Evolutionary conservation across 257 asterid species (phyloP).

Genomic region (Solanum arcanum): DNA sequence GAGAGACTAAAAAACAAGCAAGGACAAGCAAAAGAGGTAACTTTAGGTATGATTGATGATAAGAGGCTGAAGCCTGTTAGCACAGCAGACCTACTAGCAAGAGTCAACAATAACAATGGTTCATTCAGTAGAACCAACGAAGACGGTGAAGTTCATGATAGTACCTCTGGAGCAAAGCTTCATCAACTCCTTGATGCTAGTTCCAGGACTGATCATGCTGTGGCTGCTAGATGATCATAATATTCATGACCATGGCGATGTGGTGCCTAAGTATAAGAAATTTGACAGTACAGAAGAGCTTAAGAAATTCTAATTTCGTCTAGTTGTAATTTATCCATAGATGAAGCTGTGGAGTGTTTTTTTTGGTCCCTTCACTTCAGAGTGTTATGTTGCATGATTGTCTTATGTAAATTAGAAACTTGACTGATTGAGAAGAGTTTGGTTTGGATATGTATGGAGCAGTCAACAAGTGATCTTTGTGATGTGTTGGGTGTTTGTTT

Average conservation of each 20-base stretch:
- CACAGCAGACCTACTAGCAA: conserved; percentile 66
- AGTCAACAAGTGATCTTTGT: neutral
- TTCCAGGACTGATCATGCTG: conserved; percentile 55
- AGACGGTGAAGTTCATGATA: conserved; percentile 33
- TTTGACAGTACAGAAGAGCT: conserved; percentile 6
- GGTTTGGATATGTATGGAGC: neutral
- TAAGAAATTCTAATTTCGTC: neutral
- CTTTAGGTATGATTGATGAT: conserved; percentile 26
- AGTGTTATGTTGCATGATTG: neutral
- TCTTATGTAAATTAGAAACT: neutral
- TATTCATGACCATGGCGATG: neutral
- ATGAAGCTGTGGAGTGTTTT: neutral
- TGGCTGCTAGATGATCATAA: conserved; percentile 60
- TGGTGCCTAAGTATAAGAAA: neutral
- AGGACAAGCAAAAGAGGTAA: conserved; percentile 19
- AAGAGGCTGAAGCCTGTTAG: conserved; percentile 42
- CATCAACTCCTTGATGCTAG: conserved; percentile 65
- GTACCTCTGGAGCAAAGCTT: conserved; percentile 55
- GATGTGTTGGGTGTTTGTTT: neutral
- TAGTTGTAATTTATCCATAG: neutral
- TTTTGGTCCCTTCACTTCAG: neutral
- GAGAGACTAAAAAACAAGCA: conserved; percentile 38
- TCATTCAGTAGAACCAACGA: conserved; percentile 23
- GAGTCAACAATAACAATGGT: conserved; percentile 60
- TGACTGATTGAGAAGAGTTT: neutral